A percentile compares a stretch with the other conserved stretches of the same genome.
These are phyloP conservation scores for Babesia ovis DNA, from an alignment of 169 alveolate species.

Conservation along the genomic window DNA sequence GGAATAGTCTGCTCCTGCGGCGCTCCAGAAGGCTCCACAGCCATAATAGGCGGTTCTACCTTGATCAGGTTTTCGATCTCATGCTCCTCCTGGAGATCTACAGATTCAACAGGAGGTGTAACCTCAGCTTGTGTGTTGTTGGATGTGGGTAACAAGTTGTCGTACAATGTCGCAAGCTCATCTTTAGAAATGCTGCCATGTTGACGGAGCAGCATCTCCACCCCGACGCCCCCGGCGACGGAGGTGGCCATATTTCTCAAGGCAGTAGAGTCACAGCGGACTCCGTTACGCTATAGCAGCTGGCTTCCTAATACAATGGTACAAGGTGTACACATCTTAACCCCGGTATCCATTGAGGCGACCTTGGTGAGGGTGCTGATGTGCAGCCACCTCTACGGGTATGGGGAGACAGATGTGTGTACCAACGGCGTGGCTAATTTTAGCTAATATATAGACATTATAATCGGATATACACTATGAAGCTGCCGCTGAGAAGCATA, in stretches of 20 bases:
- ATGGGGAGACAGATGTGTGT: constrained; percentile 33
- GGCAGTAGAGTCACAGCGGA: not conserved
- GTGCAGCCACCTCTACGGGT: constrained; percentile 1
- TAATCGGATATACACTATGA: too few relatives aligned
- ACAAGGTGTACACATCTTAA: not conserved
- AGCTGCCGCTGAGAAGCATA: too few relatives aligned
- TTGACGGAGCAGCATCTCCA: not conserved
- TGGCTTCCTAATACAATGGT: not conserved
- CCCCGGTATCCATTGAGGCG: not conserved
- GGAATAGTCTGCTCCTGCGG: not conserved
- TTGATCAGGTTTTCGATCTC: not conserved
- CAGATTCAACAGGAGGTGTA: not conserved
- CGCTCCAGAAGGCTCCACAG: too few relatives aligned
- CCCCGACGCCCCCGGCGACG: not conserved
- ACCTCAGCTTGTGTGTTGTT: not conserved
- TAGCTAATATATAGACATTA: not conserved
- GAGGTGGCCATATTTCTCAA: not conserved
- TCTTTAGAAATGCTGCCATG: constrained; percentile 28
- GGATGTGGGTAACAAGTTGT: not conserved
- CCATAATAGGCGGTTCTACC: too few relatives aligned
- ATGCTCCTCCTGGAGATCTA: not conserved
- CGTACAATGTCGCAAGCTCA: constrained; percentile 26
- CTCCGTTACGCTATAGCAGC: not conserved
- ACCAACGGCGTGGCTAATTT: not conserved
- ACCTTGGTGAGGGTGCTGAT: not conserved